phyloP scores from a whole-genome alignment of 306 rosid species.

The Trichosanthes truncata region DNA sequence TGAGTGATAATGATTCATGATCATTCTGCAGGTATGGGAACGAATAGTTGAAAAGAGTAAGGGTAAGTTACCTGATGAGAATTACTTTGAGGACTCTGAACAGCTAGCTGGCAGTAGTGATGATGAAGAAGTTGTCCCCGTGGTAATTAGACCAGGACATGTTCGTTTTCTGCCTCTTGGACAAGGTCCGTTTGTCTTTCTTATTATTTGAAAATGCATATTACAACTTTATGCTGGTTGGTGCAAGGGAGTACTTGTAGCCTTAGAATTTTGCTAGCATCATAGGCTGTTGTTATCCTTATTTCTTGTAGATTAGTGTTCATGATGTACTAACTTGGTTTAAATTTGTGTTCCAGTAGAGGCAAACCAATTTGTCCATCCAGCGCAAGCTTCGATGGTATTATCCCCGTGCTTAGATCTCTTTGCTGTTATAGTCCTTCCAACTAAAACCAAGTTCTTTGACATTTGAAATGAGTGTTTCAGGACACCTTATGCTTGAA shows the following conservation, averaged over 20 bases:
- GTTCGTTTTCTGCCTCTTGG: slow-evolving; percentile 62
- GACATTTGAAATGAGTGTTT: slow-evolving; percentile 19
- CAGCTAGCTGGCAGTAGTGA: slow-evolving; percentile 22
- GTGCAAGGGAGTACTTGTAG: neutral
- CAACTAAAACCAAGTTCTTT: slow-evolving; percentile 8
- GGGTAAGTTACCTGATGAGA: slow-evolving; percentile 25
- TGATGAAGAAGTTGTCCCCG: slow-evolving; percentile 54
- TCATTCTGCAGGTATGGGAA: slow-evolving; percentile 35
- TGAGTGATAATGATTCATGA: neutral
- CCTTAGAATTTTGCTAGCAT: neutral
- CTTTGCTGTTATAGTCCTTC: neutral
- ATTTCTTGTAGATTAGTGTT: neutral
- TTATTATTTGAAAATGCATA: neutral
- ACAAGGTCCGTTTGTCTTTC: slow-evolving; percentile 35
- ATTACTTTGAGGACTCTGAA: slow-evolving; percentile 1
- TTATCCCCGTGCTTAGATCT: neutral
- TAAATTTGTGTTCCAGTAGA: slow-evolving; percentile 23
- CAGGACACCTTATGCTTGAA: slow-evolving; percentile 70
- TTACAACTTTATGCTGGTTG: neutral
- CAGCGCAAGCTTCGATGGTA: slow-evolving; percentile 43
- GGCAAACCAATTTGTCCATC: slow-evolving; percentile 39
- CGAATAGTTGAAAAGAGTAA: slow-evolving; percentile 23
- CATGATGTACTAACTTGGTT: neutral
- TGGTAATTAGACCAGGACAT: slow-evolving; percentile 84
- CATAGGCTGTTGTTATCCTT: neutral